phyloP scores from a whole-genome alignment of 208 protist species.

The Crithidia expoeki region DNA sequence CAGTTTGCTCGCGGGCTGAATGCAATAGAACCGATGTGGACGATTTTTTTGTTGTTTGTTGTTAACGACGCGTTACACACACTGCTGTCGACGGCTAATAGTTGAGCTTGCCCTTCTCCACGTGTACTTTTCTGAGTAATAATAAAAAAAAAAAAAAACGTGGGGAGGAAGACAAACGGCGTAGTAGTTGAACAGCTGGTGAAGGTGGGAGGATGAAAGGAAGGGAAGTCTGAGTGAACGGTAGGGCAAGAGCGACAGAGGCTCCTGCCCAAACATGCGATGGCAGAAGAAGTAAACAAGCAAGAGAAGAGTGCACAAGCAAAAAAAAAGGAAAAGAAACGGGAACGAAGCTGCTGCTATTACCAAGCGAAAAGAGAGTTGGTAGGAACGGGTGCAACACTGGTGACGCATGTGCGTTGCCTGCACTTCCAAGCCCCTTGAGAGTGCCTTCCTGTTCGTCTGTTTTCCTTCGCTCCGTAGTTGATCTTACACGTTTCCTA shows the following conservation, averaged over 20 bases:
- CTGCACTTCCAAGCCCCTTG: background rate
- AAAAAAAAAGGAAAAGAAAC: constrained; percentile 7
- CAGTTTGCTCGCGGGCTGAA: too few relatives aligned
- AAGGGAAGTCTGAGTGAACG: background rate
- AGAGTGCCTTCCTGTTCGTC: background rate
- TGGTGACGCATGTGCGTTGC: background rate
- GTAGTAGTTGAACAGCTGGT: too few relatives aligned
- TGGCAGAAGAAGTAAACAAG: background rate
- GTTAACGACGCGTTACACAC: too few relatives aligned
- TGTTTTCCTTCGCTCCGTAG: background rate
- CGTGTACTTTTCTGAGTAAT: too few relatives aligned
- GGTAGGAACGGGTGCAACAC: constrained; percentile 1
- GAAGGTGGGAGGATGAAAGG: constrained; percentile 4
- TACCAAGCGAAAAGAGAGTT: too few relatives aligned
- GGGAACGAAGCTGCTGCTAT: too few relatives aligned
- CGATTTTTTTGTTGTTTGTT: too few relatives aligned
- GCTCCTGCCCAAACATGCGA: background rate
- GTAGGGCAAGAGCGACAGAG: background rate
- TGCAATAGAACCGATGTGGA: too few relatives aligned
- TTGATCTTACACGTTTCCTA: background rate
- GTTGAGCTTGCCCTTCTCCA: too few relatives aligned
- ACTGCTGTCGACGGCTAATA: too few relatives aligned
- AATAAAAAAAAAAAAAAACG: constrained; percentile 1
- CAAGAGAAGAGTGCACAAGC: background rate
- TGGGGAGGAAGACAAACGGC: background rate